Base-by-base conservation (phyloP, 305 asterid species). In the Withania somnifera region DNA sequence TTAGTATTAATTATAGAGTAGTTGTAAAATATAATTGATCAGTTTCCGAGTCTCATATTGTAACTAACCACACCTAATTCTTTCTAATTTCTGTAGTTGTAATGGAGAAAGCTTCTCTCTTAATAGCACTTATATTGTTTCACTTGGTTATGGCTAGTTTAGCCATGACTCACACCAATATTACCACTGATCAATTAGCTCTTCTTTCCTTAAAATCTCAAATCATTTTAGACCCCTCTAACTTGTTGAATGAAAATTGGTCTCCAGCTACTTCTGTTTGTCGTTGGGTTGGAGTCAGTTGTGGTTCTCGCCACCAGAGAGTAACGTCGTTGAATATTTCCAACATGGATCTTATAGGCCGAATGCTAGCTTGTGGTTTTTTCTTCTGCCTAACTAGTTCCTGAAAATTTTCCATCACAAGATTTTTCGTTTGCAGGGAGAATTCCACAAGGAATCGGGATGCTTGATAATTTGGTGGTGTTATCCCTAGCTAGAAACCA, bases 361-460 rank as follows among this genome's bases (percentile, higher is more conserved):
- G 30, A 2, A 69, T 82, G 5, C 42, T 38, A 38, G 42, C 8
- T 38, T 34, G 8, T 34, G 5, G 0, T 2, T 34, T 34, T 38
- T 38, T 38, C 9, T 7, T 22, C 9, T 80, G 5, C 15, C 45
- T 32, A 61, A 13, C n/a, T 50, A 32, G 45, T 11, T 20, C 51
- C 26, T 22, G 77, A 84, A 57, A 57, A 47, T n/a, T 22, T 11
- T 58, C 32, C 66, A 58, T 58, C 34, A 24, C 17, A 3, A 0
- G 14, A 58, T 24, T 3, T 58, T 66, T 22, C 8, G 32, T n/a
- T 26, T 26, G 40, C 34, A 87, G 87, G 90, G 14, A 34, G 15
- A 6, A 66, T 87, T 45, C 87, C 88, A 24, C 26, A 54, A 1
- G 87, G 81, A 77, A 81, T 87, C n/a, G 82, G 88, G 32, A 67